phyloP scores from a whole-genome alignment of 768 basidiomycete genomes.

The Suillus spraguei region DNA sequence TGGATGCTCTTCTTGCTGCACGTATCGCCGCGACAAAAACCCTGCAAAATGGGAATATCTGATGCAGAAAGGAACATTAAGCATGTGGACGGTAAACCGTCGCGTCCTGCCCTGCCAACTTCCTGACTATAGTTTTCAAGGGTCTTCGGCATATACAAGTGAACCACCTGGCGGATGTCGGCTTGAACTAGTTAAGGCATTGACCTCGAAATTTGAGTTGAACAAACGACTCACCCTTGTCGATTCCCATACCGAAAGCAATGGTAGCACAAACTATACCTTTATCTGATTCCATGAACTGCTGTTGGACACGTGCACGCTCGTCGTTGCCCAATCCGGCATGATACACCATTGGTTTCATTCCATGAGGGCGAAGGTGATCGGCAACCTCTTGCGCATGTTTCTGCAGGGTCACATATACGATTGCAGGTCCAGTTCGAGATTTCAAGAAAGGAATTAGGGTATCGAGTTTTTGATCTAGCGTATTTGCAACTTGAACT shows the following conservation, averaged over 20 bases:
- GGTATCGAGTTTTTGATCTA: slow-evolving; percentile 37
- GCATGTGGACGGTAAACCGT: slow-evolving; percentile 45
- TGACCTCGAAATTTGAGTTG: neutral
- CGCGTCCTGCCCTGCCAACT: slow-evolving; percentile 47
- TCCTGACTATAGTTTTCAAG: slow-evolving; percentile 50
- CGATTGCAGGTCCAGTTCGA: slow-evolving; percentile 43
- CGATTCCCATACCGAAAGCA: slow-evolving; percentile 51
- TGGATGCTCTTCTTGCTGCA: slow-evolving; percentile 40
- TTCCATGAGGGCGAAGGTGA: slow-evolving; percentile 24
- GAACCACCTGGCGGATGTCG: slow-evolving; percentile 43
- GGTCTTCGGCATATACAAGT: slow-evolving; percentile 47
- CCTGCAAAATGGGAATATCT: slow-evolving; percentile 50
- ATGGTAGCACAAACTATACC: slow-evolving; percentile 47
- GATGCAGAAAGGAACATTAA: slow-evolving; percentile 44
- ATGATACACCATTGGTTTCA: slow-evolving; percentile 43
- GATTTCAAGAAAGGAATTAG: slow-evolving; percentile 39
- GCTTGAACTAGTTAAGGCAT: slow-evolving; percentile 17
- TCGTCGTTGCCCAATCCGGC: slow-evolving; percentile 41
- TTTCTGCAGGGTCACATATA: slow-evolving; percentile 48
- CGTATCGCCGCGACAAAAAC: slow-evolving; percentile 51
- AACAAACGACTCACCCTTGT: slow-evolving; percentile 31
- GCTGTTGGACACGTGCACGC: slow-evolving; percentile 38
- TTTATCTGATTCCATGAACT: slow-evolving; percentile 41
- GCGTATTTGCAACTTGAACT: slow-evolving; percentile 34
- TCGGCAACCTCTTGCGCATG: slow-evolving; percentile 42